phyloP scores from a whole-genome alignment of 1,284 basidiomycete genomes.

The Puccinia hordei region DNA sequence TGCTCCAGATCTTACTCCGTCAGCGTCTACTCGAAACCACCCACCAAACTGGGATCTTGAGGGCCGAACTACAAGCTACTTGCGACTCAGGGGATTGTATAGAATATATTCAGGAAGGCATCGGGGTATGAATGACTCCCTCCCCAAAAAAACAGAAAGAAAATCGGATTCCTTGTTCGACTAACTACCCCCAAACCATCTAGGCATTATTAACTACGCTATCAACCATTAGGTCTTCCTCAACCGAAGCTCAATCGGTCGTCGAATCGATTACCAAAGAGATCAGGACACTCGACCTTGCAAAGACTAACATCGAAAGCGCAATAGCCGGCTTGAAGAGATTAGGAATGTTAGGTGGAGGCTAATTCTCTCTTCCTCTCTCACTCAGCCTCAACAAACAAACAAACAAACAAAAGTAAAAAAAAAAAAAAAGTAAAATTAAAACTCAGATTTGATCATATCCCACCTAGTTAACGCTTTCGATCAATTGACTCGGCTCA shows the following conservation, averaged over 20 bases:
- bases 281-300: slow-evolving; percentile 89
- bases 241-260: slow-evolving; percentile 90
- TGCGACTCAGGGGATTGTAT: slow-evolving; percentile 5
- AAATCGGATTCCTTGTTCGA: too few species aligned
- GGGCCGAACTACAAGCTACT: slow-evolving; percentile 13
- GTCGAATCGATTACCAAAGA: slow-evolving; percentile 94
- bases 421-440: too few species aligned
- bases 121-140: slow-evolving; percentile 27
- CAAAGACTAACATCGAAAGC: slow-evolving; percentile 85
- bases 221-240: slow-evolving; percentile 58
- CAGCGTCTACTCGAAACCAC: slow-evolving; percentile 43
- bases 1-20: slow-evolving; percentile 39
- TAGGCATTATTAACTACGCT: slow-evolving; percentile 48
- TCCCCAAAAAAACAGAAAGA: too few species aligned
- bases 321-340: slow-evolving; percentile 89
- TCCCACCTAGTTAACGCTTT: slow-evolving; percentile 71
- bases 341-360: slow-evolving; percentile 86
- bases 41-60: slow-evolving; percentile 17
- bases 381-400: background rate
- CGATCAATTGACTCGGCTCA: slow-evolving; percentile 74
- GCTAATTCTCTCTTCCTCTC: background rate
- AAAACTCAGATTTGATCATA: background rate
- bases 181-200: too few species aligned
- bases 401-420: slow-evolving; percentile 31
- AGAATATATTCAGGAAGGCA: slow-evolving; percentile 38